Conservation (phyloP, 2,329 filamentous ascomycete genomes). For the Pestalotiopsis sp. region DNA sequence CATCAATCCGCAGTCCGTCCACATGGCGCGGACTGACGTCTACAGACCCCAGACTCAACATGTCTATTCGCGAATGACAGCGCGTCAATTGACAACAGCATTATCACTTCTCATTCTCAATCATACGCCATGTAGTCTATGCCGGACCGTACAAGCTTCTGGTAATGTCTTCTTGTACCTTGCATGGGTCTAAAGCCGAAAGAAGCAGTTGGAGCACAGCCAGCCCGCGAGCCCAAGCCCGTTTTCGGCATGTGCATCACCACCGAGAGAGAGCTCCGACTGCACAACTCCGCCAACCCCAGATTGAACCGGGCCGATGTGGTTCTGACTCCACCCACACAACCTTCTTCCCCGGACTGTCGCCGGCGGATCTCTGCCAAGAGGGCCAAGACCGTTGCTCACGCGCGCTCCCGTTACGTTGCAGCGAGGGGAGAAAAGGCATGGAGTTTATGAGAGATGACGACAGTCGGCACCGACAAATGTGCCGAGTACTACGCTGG, state of each 20-base stretch:
- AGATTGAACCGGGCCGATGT: slow-evolving; percentile 1
- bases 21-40: background rate
- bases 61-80: background rate
- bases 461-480: background rate
- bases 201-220: background rate
- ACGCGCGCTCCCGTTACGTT: background rate
- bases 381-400: background rate
- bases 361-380: background rate
- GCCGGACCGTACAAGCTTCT: too few species aligned
- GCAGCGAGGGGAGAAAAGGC: background rate
- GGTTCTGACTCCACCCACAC: background rate
- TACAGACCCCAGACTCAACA: background rate
- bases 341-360: background rate
- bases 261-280: background rate
- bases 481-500: background rate
- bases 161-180: background rate
- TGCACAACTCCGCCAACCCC: slow-evolving; percentile 1
- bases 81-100: background rate
- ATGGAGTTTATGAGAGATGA: background rate
- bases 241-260: slow-evolving; percentile 4
- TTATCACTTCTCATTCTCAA: background rate
- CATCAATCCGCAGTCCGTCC: background rate
- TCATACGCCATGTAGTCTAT: too few species aligned
- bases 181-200: background rate
- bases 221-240: background rate